These are phyloP conservation scores for Nigrograna mackinnonii DNA, from an alignment of 2,329 filamentous ascomycete genomes.

Conservation along the genomic window DNA sequence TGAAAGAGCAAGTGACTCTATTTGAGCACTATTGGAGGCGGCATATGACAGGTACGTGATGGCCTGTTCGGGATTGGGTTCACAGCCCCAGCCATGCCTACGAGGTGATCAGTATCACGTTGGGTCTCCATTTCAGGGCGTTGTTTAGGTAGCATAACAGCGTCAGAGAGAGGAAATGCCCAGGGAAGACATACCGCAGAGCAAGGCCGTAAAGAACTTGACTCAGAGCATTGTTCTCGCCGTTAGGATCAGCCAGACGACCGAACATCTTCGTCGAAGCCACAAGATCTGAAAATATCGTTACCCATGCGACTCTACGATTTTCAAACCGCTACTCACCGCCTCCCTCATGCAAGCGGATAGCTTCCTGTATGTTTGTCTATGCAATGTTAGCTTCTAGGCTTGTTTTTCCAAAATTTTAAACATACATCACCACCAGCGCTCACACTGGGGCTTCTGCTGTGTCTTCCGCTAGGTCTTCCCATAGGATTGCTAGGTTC, in stretches of 20 bases:
- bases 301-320: too few species aligned
- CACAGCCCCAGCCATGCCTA: slow-evolving; percentile 92
- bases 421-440: slow-evolving; percentile 42
- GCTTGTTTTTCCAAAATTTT: slow-evolving; percentile 6
- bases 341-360: slow-evolving; percentile 85
- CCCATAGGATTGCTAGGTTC: slow-evolving; percentile 22
- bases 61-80: slow-evolving; percentile 71
- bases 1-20: slow-evolving; percentile 83
- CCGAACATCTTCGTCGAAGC: slow-evolving; percentile 85
- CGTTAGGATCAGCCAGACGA: slow-evolving; percentile 77
- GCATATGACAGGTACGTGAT: slow-evolving; percentile 86
- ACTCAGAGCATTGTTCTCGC: slow-evolving; percentile 88
- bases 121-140: slow-evolving; percentile 19
- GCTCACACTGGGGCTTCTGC: slow-evolving; percentile 40
- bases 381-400: slow-evolving; percentile 19
- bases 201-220: slow-evolving; percentile 96
- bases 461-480: slow-evolving; percentile 15
- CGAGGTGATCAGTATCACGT: slow-evolving; percentile 20
- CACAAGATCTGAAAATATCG: slow-evolving; percentile 65
- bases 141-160: slow-evolving; percentile 19
- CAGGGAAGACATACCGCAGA: slow-evolving; percentile 67
- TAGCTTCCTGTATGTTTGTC: slow-evolving; percentile 89
- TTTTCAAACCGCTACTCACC: slow-evolving; percentile 49
- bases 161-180: slow-evolving; percentile 4
- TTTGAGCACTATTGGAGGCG: slow-evolving; percentile 83